Evolutionary conservation across 148 eudicot species (phyloP), one percentile per base, ranked within the genome.

Genomic region (Rhododendron henanense): DNA sequence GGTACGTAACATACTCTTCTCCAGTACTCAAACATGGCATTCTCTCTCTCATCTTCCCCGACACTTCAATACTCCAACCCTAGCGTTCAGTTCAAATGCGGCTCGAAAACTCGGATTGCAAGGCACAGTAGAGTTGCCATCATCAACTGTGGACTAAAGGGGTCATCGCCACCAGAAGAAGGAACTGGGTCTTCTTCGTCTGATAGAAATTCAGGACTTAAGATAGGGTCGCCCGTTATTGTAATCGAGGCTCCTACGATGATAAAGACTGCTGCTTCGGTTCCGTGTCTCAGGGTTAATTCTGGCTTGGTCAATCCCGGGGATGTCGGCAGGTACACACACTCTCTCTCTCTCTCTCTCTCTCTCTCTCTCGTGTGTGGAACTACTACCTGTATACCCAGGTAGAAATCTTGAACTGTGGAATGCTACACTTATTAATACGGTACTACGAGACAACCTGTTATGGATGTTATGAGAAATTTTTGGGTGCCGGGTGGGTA

Each of bases 261-360:
- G 92, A 87, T 96, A 13, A 96, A 95, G 84, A 96, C 99, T 16
- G 99, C 99, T 33, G 95, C 98, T 85, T 93, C 99, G 13, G 91
- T 96, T 67, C 99, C 99, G 10, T 96, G 99, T 82, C 94, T 95
- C 75, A 87, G 98, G 59, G 88, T 87, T 65, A 95, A 95, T 86
- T 25, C 92, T 13, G 98, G 94, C 69, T 86, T 95, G 53, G 92
- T 96, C 87, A 96, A 96, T 11, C 92, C 98, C 15, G 99, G 99
- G 59, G 99, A 94, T 84, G 99, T 96, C 23, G 99, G 99, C 69
- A 95, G 98, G 98, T 95, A 61, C 87, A n/a, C n/a, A n/a, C n/a
- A n/a, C n/a, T n/a, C n/a, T n/a, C n/a, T n/a, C n/a, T n/a, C n/a
- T 44, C 14, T 78, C 33, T 41, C 10, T 21, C 39, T 10, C 28